Evolutionary conservation across 768 basidiomycete species (phyloP).

Genomic region (Obba rivulosa): DNA sequence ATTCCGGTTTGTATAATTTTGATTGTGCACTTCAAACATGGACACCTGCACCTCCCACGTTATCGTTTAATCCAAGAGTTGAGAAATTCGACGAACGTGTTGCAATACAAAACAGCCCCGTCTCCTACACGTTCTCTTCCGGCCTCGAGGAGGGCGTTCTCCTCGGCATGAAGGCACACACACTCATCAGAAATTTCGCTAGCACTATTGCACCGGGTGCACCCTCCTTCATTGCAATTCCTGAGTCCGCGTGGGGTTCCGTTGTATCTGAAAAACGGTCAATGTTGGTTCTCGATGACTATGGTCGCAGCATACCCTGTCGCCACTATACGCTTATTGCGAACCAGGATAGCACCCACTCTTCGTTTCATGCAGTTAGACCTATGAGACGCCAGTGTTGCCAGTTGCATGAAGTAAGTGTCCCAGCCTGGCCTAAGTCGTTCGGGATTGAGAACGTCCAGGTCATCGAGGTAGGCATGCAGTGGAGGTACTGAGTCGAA

Average conservation of each 20-base stretch:
- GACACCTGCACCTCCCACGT: slow-evolving; percentile 59
- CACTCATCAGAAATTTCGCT: slow-evolving; percentile 64
- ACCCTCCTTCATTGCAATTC: slow-evolving; percentile 94
- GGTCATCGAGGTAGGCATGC: slow-evolving; percentile 53
- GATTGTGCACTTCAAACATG: slow-evolving; percentile 92
- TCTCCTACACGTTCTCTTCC: slow-evolving; percentile 85
- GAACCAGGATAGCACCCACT: slow-evolving; percentile 90
- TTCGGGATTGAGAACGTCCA: slow-evolving; percentile 68
- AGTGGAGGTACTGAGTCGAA: slow-evolving; percentile 52
- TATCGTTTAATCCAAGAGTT: neutral
- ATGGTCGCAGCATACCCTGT: slow-evolving; percentile 52
- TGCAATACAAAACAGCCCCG: slow-evolving; percentile 91
- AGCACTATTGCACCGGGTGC: slow-evolving; percentile 67
- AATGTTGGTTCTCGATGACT: neutral
- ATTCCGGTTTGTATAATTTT: slow-evolving; percentile 97
- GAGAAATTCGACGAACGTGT: slow-evolving; percentile 62
- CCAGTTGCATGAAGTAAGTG: slow-evolving; percentile 95
- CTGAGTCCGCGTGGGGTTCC: slow-evolving; percentile 87
- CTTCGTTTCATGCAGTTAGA: slow-evolving; percentile 98
- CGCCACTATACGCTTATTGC: slow-evolving; percentile 72
- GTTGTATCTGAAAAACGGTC: slow-evolving; percentile 63
- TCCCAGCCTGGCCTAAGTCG: slow-evolving; percentile 91
- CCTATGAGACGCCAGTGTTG: slow-evolving; percentile 80
- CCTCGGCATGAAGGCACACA: slow-evolving; percentile 94
- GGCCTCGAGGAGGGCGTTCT: slow-evolving; percentile 93